Conservation (phyloP, 331 rosid species). For the Malus hybrid region DNA sequence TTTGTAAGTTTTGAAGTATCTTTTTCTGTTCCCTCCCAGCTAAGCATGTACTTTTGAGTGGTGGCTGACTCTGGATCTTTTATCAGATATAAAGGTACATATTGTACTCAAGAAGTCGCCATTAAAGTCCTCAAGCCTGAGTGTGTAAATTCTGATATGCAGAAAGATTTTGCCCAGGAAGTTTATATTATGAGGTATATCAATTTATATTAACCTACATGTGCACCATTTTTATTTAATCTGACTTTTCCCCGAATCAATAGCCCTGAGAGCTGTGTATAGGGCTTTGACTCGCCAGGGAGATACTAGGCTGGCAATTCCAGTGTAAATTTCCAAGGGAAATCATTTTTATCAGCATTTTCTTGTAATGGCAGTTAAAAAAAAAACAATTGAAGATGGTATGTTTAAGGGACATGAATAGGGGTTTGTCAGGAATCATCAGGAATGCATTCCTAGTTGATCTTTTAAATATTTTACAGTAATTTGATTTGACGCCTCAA, state of each 20-base stretch:
- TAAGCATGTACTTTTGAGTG: constrained; percentile 3
- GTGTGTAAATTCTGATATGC: constrained; percentile 70
- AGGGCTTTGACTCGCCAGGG: neutral
- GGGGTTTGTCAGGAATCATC: neutral
- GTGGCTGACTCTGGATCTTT: constrained; percentile 19
- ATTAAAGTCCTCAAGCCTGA: constrained; percentile 92
- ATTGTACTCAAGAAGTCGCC: constrained; percentile 94
- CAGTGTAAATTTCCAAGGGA: neutral
- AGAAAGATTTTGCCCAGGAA: constrained; percentile 86
- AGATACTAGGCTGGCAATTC: neutral
- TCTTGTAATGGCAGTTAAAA: neutral
- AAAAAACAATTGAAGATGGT: neutral
- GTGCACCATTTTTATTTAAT: neutral
- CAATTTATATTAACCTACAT: neutral
- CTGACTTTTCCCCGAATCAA: neutral
- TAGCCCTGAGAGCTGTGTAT: neutral
- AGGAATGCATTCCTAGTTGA: neutral
- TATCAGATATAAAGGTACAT: constrained; percentile 82
- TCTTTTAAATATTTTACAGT: neutral
- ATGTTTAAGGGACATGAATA: neutral
- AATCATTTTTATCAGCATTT: neutral
- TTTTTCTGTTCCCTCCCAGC: neutral
- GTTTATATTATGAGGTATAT: constrained; percentile 93
- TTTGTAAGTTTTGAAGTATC: constrained; percentile 54
- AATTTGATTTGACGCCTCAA: neutral